Evolutionary conservation across 1,139 yeast species (phyloP), one percentile per base, ranked within the genome.

Genomic region (Zygosaccharomyces pseudobailii): DNA sequence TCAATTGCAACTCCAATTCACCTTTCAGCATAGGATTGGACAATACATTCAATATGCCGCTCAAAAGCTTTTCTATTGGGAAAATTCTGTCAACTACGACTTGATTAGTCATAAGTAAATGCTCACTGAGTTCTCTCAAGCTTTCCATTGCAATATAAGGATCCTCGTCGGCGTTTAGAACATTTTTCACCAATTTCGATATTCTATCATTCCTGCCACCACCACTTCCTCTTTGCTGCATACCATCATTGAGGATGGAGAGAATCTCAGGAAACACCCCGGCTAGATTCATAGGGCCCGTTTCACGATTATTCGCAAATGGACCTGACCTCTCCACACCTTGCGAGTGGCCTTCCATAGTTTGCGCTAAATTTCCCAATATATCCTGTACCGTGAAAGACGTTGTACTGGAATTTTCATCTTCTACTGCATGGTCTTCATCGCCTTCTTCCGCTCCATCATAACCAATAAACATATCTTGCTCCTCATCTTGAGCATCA

Each of bases 1-100:
- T 84, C 38, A 92, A 69, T 62, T 87, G 92, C 33, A 90, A 65
- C 60, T 92, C 97, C 41, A 87, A 71, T 55, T 84, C 86, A 21
- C 81, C 87, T 24, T 75, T 76, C 46, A 82, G 73, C 3, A 61
- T 47, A 0, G 86, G 82, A 49, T 80, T 82, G 21, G 73, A 71
- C 68, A 92, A 70, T 8, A 89, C 74, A 4, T 68, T 68, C 2
- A 86, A 78, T 42, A 90, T 68, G 24, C 77, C 76, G 34, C 70
- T 71, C 0, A 87, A 73, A 20, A 87, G 64, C 42, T 72, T 74
- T 43, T 73, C 75, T 0, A 84, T 73, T 0, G 96, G 94, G 9
- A 90, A 72, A 6, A 72, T 65, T 37, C 88, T 69, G 51, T 83
- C 89, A 0, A 85, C 82, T 5, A 81, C 68, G 19, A 80, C 62